phyloP scores from a whole-genome alignment of 352 stramenopile genomes.

The Phytophthora ramorum region DNA sequence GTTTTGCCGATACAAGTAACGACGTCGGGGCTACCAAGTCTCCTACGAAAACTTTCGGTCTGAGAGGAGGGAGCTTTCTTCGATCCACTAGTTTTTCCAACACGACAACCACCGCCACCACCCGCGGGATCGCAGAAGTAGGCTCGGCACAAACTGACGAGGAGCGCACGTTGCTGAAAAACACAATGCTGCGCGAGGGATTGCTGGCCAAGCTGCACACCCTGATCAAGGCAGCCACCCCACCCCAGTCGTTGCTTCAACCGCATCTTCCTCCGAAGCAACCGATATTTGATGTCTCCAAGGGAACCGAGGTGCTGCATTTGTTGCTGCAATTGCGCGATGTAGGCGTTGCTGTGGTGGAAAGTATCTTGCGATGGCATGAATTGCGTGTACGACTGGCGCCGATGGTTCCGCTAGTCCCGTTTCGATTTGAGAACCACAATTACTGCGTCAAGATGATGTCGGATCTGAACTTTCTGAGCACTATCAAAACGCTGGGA shows the following conservation, averaged over 20 bases:
- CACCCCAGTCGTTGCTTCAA: conserved; percentile 29
- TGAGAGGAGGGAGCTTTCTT: conserved; percentile 27
- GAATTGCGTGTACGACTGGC: conserved; percentile 28
- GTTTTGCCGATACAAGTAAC: not conserved
- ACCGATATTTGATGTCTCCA: conserved; percentile 47
- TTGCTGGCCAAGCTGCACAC: conserved; percentile 58
- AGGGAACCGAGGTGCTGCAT: conserved; percentile 64
- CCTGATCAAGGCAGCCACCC: conserved; percentile 35
- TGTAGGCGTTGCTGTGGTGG: conserved; percentile 58
- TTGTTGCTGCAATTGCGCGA: conserved; percentile 73
- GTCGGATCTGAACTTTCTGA: conserved; percentile 81
- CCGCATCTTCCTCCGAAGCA: conserved; percentile 26
- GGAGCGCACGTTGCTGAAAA: conserved; percentile 51
- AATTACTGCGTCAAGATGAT: conserved; percentile 84
- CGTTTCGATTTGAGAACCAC: conserved; percentile 59
- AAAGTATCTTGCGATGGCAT: conserved; percentile 68
- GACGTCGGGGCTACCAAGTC: conserved; percentile 4
- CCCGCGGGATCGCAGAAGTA: conserved; percentile 28
- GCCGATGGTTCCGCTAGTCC: conserved; percentile 30
- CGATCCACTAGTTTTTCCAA: conserved; percentile 28
- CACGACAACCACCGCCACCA: conserved; percentile 29
- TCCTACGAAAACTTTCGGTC: conserved; percentile 6
- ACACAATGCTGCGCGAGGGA: conserved; percentile 67
- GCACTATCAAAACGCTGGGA: conserved; percentile 51
- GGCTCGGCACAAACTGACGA: conserved; percentile 35